A percentile compares a stretch with the other conserved stretches of the same genome.
These are phyloP conservation scores for Begonia fuchsioides DNA, from an alignment of 306 rosid genomes.

Conservation along the genomic window DNA sequence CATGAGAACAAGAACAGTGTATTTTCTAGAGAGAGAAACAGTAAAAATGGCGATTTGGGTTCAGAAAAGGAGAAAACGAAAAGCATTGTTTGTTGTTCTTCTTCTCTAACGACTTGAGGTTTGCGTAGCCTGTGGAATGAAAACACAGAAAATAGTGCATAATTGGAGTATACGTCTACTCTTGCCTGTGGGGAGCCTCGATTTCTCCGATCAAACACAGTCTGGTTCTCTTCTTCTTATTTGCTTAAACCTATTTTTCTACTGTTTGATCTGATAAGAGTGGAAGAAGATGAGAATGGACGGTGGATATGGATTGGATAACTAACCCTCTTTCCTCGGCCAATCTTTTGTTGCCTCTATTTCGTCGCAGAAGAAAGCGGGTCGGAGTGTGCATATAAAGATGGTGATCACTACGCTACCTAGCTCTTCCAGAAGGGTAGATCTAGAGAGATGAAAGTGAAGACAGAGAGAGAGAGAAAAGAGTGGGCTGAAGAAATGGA, in stretches of 20 bases:
- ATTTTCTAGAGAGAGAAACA: too few relatives aligned
- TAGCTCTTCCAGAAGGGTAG: background rate
- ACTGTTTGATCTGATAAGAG: background rate
- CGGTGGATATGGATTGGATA: too few relatives aligned
- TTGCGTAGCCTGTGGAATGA: background rate
- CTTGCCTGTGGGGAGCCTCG: background rate
- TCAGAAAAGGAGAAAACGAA: background rate
- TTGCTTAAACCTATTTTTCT: background rate
- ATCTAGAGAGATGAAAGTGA: slow-evolving; percentile 5
- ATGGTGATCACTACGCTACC: slow-evolving; percentile 14
- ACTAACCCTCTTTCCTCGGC: too few relatives aligned
- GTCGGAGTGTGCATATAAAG: slow-evolving; percentile 29
- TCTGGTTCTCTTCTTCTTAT: background rate
- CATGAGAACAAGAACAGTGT: too few relatives aligned
- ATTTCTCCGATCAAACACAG: background rate
- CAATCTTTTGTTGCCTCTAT: slow-evolving; percentile 2
- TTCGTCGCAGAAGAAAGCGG: slow-evolving; percentile 24
- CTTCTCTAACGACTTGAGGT: background rate
- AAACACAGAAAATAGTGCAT: background rate
- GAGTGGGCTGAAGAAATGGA: slow-evolving; percentile 2
- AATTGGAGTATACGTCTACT: background rate
- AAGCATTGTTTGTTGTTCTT: background rate
- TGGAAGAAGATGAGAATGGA: too few relatives aligned
- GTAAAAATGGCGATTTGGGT: too few relatives aligned
- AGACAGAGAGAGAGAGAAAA: slow-evolving; percentile 3